Percentiles rank a stretch among this genome's conserved stretches.
phyloP scores from a whole-genome alignment of 2,329 filamentous ascomycete genomes.

The Tothia fuscella region DNA sequence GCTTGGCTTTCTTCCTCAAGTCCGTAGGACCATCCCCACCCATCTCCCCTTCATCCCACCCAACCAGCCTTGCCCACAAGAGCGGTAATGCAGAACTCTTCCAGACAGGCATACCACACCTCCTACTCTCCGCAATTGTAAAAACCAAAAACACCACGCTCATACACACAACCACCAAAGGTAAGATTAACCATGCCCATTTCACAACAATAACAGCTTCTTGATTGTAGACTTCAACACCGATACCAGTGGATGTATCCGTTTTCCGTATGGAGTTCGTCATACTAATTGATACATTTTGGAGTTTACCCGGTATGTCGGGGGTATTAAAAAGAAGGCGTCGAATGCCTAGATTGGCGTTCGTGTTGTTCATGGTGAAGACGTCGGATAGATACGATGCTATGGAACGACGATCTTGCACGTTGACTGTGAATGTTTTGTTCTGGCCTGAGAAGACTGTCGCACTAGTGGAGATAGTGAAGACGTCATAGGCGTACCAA shows the following conservation, averaged over 20 bases:
- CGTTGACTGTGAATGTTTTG: background rate
- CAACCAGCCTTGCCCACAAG: background rate
- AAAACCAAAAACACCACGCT: background rate
- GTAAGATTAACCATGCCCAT: background rate
- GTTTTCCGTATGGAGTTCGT: background rate
- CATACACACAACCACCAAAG: background rate
- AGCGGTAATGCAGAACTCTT: background rate
- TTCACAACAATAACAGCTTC: background rate
- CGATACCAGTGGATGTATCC: background rate
- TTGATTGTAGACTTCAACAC: background rate
- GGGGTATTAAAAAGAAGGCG: background rate
- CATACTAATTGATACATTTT: background rate
- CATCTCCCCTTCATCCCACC: background rate
- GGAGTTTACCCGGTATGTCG: background rate
- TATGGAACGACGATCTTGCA: background rate
- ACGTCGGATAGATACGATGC: background rate
- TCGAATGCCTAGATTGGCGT: background rate
- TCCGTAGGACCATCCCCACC: background rate
- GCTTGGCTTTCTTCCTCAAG: background rate
- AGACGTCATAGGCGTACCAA: background rate
- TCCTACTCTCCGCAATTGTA: background rate
- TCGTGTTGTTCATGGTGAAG: background rate
- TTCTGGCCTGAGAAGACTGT: no score
- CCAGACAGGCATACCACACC: background rate
- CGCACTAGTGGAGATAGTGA: background rate